phyloP scores from a whole-genome alignment of 257 asterid genomes.

The Echites panduratus region DNA sequence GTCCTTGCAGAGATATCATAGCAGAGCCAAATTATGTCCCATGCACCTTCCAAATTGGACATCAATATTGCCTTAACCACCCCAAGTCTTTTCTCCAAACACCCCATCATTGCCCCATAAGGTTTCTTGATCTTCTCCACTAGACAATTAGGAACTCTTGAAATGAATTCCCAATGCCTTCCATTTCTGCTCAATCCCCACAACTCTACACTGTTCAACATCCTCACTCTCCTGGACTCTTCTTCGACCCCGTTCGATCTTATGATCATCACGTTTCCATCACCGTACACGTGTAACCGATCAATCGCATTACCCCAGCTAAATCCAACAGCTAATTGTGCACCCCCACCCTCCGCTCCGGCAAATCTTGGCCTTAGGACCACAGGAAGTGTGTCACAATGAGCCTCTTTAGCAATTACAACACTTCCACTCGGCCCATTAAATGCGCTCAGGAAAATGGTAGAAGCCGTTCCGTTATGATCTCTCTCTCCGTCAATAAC shows the following conservation, averaged over 20 bases:
- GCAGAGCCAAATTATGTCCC: slow-evolving; percentile 40
- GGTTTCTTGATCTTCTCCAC: slow-evolving; percentile 33
- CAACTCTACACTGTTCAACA: slow-evolving; percentile 26
- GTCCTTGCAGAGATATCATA: slow-evolving; percentile 14
- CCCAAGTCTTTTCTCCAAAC: slow-evolving; percentile 29
- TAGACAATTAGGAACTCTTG: slow-evolving; percentile 27
- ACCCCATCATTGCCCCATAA: slow-evolving; percentile 46
- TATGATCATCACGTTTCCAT: slow-evolving; percentile 32
- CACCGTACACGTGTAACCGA: slow-evolving; percentile 37
- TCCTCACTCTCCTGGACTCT: slow-evolving; percentile 10
- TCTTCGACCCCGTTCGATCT: slow-evolving; percentile 14
- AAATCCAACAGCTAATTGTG: slow-evolving; percentile 18
- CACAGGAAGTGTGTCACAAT: slow-evolving; percentile 9
- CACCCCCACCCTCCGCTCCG: slow-evolving; percentile 5
- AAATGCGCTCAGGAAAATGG: slow-evolving; percentile 28
- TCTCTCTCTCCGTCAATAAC: not conserved
- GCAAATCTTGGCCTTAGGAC: slow-evolving; percentile 30
- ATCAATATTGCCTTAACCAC: slow-evolving; percentile 26
- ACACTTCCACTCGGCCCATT: slow-evolving; percentile 31
- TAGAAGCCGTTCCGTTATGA: not conserved
- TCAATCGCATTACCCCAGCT: slow-evolving; percentile 22
- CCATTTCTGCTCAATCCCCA: slow-evolving; percentile 36
- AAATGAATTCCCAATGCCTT: slow-evolving; percentile 29
- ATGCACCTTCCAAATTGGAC: slow-evolving; percentile 38
- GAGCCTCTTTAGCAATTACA: slow-evolving; percentile 21